A percentile compares a stretch with the other conserved stretches of the same genome.
These are phyloP conservation scores for Striga asiatica DNA, from an alignment of 257 asterid genomes.

Conservation along the genomic window DNA sequence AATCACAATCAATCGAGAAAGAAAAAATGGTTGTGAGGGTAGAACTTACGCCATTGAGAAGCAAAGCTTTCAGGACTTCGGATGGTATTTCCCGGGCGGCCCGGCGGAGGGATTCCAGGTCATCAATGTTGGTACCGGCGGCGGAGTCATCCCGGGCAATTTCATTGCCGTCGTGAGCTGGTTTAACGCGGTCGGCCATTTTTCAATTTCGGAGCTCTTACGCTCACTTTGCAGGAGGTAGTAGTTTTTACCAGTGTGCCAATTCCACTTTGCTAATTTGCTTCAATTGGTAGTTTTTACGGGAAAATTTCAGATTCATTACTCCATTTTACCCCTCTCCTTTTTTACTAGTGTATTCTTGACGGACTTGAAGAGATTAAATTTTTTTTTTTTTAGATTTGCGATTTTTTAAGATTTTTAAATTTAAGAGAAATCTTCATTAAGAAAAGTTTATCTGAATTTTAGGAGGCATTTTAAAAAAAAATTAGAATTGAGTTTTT, in stretches of 20 bases:
- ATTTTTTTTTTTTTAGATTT: no score
- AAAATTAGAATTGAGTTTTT: no score
- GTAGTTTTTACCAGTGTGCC: slow-evolving; percentile 6
- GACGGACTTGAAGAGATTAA: no score
- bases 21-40: background rate
- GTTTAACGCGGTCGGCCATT: slow-evolving; percentile 34
- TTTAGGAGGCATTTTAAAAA: no score
- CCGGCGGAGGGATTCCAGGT: slow-evolving; percentile 26
- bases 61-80: slow-evolving; percentile 41
- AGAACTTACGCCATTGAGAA: slow-evolving; percentile 47
- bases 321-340: no score
- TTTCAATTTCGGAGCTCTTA: background rate
- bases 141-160: slow-evolving; percentile 20
- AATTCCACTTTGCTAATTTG: no score
- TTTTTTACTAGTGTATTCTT: no score
- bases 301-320: no score
- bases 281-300: no score
- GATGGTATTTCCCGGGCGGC: slow-evolving; percentile 46
- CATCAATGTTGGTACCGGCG: slow-evolving; percentile 12
- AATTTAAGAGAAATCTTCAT: no score
- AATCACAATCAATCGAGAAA: background rate
- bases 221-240: slow-evolving; percentile 11
- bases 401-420: no score
- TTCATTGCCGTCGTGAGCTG: slow-evolving; percentile 13
- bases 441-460: no score